These are phyloP conservation scores for Salvia hispanica DNA, from an alignment of 257 asterid species.

Conservation along the genomic window DNA sequence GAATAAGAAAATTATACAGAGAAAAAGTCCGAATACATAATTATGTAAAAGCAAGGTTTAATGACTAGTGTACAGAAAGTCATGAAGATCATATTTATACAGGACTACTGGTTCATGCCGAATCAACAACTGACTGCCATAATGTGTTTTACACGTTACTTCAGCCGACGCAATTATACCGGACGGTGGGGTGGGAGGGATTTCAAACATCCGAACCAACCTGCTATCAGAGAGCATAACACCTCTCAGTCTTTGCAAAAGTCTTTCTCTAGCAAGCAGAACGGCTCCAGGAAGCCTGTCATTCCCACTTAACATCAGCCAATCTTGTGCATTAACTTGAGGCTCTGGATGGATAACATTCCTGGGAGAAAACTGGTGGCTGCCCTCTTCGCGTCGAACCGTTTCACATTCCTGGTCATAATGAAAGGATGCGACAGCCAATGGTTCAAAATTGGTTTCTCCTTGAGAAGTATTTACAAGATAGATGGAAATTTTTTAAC, in stretches of 20 bases:
- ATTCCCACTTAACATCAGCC: slow-evolving; percentile 47
- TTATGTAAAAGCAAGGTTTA: not conserved
- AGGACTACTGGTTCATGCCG: not conserved
- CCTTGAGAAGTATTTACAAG: too few species aligned
- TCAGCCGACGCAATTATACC: slow-evolving; percentile 3
- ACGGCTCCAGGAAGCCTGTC: slow-evolving; percentile 91
- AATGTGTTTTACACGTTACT: not conserved
- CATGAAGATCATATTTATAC: not conserved
- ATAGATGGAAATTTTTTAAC: not conserved
- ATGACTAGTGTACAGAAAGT: not conserved
- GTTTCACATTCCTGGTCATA: slow-evolving; percentile 64
- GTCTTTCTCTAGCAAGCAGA: slow-evolving; percentile 90
- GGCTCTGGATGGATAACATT: slow-evolving; percentile 37
- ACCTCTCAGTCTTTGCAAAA: slow-evolving; percentile 82
- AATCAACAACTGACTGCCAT: slow-evolving; percentile 8
- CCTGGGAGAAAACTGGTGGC: slow-evolving; percentile 46
- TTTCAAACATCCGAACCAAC: slow-evolving; percentile 42
- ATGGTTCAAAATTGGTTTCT: not conserved
- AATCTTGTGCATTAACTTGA: slow-evolving; percentile 38
- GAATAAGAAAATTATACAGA: not conserved
- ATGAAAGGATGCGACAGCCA: slow-evolving; percentile 15
- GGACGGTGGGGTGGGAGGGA: not conserved
- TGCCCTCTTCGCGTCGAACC: slow-evolving; percentile 45
- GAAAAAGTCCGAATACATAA: not conserved
- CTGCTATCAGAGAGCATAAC: slow-evolving; percentile 66